Evolutionary conservation across 495 filamentous ascomycete species (phyloP).

Genomic region (Podospora tetraspora): DNA sequence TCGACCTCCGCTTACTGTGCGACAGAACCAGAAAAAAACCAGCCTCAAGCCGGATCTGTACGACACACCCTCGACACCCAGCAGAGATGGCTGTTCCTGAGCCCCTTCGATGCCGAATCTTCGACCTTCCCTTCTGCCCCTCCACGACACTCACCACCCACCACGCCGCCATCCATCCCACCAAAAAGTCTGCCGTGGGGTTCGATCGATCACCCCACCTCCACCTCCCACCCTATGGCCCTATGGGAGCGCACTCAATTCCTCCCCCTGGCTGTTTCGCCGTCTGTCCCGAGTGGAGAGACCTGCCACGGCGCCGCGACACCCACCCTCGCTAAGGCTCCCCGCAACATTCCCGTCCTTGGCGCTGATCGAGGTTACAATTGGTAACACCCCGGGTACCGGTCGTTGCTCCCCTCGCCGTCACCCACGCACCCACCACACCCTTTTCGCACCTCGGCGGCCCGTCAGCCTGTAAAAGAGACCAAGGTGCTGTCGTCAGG

Average conservation of each 20-base stretch:
- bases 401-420: neutral
- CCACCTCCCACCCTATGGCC: neutral
- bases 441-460: neutral
- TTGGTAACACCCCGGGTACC: constrained; percentile 10
- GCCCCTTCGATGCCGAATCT: neutral
- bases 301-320: neutral
- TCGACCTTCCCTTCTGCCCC: neutral
- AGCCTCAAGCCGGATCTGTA: neutral
- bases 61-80: neutral
- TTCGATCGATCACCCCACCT: constrained; percentile 8
- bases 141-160: neutral
- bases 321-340: constrained; percentile 13
- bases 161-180: neutral
- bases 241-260: neutral
- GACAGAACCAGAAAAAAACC: neutral
- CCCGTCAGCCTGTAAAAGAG: neutral
- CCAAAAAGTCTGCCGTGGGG: constrained; percentile 10
- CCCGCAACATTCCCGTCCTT: constrained; percentile 14
- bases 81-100: neutral
- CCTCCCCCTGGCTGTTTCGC: neutral
- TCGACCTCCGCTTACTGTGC: neutral
- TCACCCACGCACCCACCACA: constrained; percentile 2
- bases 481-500: neutral
- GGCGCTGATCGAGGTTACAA: constrained; percentile 9
- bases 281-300: constrained; percentile 5